Percentiles rank a stretch among this genome's conserved stretches.
Evolutionary conservation across 2,329 filamentous ascomycete genomes (phyloP).

Genomic region (Penicillium polonicum): DNA sequence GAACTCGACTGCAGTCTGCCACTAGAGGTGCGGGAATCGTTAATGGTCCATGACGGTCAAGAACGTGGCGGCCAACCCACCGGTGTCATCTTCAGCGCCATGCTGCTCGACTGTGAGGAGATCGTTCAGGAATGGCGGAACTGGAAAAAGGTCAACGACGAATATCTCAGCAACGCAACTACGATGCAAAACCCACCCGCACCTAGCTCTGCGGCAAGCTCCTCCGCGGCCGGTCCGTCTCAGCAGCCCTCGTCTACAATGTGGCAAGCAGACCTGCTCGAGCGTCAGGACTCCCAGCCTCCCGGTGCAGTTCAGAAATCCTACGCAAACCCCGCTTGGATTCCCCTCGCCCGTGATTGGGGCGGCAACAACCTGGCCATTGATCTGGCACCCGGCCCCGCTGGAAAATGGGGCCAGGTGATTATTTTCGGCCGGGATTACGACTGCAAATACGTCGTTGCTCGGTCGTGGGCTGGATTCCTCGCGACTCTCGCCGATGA

Average conservation of each 20-base stretch:
- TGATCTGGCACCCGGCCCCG: constrained; percentile 85
- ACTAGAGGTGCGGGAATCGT: constrained; percentile 87
- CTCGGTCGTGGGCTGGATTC: constrained; percentile 86
- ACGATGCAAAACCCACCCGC: constrained; percentile 58
- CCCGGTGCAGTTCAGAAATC: constrained; percentile 83
- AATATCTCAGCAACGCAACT: constrained; percentile 67
- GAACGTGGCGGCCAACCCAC: constrained; percentile 89
- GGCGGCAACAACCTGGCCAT: constrained; percentile 96
- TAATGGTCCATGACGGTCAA: constrained; percentile 92
- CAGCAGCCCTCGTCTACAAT: constrained; percentile 56
- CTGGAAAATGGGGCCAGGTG: constrained; percentile 91
- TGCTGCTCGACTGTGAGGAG: constrained; percentile 97
- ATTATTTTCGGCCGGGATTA: constrained; percentile 97
- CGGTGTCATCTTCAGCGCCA: constrained; percentile 87
- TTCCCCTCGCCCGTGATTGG: constrained; percentile 94
- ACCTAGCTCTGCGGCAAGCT: constrained; percentile 65
- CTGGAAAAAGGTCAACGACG: constrained; percentile 89
- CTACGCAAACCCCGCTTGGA: constrained; percentile 93
- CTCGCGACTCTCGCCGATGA: constrained; percentile 87
- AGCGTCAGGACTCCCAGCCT: constrained; percentile 85
- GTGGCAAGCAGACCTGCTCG: constrained; percentile 82
- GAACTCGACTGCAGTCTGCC: constrained; percentile 92
- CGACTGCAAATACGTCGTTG: constrained; percentile 96
- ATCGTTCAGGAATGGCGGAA: constrained; percentile 97
- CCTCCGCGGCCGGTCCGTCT: constrained; percentile 61